Conservation (phyloP, 768 basidiomycete genomes). For the Mycena venus region DNA sequence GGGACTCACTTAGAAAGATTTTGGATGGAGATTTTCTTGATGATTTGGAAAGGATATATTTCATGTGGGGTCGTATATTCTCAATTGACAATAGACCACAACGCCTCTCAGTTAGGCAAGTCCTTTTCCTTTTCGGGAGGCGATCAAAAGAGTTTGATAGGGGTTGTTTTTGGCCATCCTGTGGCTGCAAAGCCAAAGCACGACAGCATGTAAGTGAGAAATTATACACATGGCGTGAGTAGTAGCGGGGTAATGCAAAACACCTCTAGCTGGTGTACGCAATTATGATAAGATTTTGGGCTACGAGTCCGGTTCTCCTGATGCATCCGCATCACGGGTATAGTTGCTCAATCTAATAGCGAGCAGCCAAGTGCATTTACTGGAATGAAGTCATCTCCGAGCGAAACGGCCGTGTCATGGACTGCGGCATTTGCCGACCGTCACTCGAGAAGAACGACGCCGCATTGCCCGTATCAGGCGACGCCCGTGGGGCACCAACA, state of each 20-base stretch:
- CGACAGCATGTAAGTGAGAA: neutral
- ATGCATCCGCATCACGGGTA: no score
- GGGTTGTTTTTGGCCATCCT: no score
- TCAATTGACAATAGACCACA: no score
- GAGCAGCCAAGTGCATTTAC: neutral
- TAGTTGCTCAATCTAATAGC: neutral
- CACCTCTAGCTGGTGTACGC: neutral
- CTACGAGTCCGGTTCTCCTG: no score
- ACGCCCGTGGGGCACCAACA: neutral
- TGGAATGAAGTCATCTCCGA: slow-evolving; percentile 26
- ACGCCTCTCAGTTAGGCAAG: no score
- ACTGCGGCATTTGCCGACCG: slow-evolving; percentile 13
- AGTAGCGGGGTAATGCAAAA: neutral
- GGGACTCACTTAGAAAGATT: slow-evolving; percentile 52
- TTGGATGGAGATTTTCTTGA: neutral
- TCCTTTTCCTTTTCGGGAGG: no score
- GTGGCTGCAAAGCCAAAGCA: no score
- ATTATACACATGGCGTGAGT: neutral
- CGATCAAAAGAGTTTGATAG: no score
- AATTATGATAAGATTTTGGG: neutral
- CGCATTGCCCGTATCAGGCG: slow-evolving; percentile 41
- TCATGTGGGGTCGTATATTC: no score
- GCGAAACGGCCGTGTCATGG: slow-evolving; percentile 22
- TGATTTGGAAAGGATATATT: neutral
- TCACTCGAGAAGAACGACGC: slow-evolving; percentile 40